Percentiles rank a stretch among this genome's conserved stretches.
Evolutionary conservation across 2,329 filamentous ascomycete species (phyloP).

Genomic region (Emergomyces pasteurianus): DNA sequence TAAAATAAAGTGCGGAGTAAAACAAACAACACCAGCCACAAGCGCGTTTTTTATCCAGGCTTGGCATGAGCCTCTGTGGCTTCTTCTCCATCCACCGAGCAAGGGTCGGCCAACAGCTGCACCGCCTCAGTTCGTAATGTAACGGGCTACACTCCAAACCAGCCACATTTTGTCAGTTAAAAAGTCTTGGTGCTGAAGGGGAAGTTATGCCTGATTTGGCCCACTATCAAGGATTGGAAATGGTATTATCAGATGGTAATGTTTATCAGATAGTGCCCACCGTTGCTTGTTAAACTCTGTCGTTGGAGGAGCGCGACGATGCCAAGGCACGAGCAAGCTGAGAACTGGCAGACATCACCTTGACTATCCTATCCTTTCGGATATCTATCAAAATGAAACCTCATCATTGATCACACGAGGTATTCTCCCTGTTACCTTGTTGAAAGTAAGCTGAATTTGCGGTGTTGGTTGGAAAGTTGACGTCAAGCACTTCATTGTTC

Average conservation of each 20-base stretch:
- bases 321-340: no score
- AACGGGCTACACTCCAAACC: neutral
- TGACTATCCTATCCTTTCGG: neutral
- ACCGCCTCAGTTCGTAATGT: constrained; percentile 1
- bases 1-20: no score
- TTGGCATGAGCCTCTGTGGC: neutral
- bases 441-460: neutral
- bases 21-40: constrained; percentile 1
- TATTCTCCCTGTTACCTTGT: neutral
- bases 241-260: neutral
- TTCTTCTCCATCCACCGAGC: neutral
- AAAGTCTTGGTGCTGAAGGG: no score
- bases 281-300: neutral
- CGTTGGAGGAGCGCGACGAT: no score
- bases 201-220: no score
- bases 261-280: neutral
- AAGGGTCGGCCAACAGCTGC: neutral
- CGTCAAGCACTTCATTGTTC: no score
- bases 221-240: no score
- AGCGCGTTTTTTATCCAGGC: neutral
- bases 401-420: neutral
- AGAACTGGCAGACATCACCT: no score
- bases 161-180: neutral
- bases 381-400: no score
- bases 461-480: no score